phyloP scores from a whole-genome alignment of 352 stramenopile genomes.

The Globisporangium middletonii region DNA sequence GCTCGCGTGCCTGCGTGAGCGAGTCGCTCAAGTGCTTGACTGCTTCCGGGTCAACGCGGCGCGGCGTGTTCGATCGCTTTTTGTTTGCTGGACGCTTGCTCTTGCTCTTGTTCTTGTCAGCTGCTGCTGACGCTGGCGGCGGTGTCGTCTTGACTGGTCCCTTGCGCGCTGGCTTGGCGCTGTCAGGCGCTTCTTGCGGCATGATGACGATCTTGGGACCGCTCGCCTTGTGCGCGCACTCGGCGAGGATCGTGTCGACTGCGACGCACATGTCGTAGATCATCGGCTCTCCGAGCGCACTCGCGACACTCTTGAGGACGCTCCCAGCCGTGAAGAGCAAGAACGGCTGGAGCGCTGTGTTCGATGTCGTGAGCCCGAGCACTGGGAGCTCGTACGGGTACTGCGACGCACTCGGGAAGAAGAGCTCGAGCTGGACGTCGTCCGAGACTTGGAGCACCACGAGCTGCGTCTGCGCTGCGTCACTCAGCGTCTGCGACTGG shows the following conservation, averaged over 20 bases:
- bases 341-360: conserved; percentile 31
- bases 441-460: conserved; percentile 46
- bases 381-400: conserved; percentile 77
- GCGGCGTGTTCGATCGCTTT: conserved; percentile 6
- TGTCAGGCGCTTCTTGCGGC: conserved; percentile 8
- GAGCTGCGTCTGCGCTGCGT: conserved; percentile 23
- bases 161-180: conserved; percentile 1
- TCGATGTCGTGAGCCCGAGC: conserved; percentile 38
- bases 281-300: conserved; percentile 64
- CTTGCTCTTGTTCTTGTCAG: conserved; percentile 16
- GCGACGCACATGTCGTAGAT: conserved; percentile 77
- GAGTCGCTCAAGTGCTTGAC: conserved; percentile 35
- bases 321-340: conserved; percentile 39
- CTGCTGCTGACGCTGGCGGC: neutral
- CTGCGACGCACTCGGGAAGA: conserved; percentile 35
- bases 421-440: conserved; percentile 45
- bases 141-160: neutral
- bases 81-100: conserved; percentile 8
- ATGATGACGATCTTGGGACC: conserved; percentile 29
- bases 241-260: conserved; percentile 46
- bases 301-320: conserved; percentile 42
- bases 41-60: conserved; percentile 28
- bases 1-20: conserved; percentile 24
- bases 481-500: conserved; percentile 18
- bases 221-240: conserved; percentile 21